A percentile compares a stretch with the other conserved stretches of the same genome.
Conservation (phyloP, 257 asterid species). For the Solanum chiquidenum region DNA sequence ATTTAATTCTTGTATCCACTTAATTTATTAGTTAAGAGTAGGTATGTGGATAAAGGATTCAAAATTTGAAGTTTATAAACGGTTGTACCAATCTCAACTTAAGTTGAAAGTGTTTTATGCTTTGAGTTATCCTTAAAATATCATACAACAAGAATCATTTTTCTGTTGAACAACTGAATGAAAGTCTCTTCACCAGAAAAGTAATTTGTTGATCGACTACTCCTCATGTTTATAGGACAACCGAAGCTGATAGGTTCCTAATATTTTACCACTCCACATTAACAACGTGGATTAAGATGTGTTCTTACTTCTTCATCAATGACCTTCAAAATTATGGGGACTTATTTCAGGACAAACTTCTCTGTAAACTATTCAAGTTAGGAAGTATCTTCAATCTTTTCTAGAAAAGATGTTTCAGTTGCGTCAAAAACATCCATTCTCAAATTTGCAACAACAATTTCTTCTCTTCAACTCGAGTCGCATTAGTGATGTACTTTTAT, state of each 20-base stretch:
- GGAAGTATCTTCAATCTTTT: not conserved
- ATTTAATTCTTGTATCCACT: too few species aligned
- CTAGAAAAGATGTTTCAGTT: not conserved
- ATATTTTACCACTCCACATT: not conserved
- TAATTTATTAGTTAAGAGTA: too few species aligned
- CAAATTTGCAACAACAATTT: not conserved
- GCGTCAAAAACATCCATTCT: not conserved
- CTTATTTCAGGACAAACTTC: not conserved
- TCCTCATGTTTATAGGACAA: not conserved
- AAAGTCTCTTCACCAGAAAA: not conserved
- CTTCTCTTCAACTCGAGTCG: not conserved
- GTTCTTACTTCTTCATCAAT: not conserved
- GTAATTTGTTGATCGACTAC: not conserved
- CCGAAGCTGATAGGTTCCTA: not conserved
- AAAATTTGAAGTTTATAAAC: too few species aligned
- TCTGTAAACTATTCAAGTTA: not conserved
- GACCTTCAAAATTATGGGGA: not conserved
- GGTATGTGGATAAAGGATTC: too few species aligned
- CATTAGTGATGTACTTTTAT: not conserved
- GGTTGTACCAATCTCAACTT: too few species aligned
- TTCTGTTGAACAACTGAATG: not conserved
- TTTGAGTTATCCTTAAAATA: too few species aligned
- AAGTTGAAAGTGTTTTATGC: too few species aligned
- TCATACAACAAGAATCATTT: too few species aligned
- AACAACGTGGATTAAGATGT: not conserved